Percentiles rank a stretch among this genome's conserved stretches.
phyloP scores from a whole-genome alignment of 495 filamentous ascomycete genomes.

The Penicillium dipodomyicola region DNA sequence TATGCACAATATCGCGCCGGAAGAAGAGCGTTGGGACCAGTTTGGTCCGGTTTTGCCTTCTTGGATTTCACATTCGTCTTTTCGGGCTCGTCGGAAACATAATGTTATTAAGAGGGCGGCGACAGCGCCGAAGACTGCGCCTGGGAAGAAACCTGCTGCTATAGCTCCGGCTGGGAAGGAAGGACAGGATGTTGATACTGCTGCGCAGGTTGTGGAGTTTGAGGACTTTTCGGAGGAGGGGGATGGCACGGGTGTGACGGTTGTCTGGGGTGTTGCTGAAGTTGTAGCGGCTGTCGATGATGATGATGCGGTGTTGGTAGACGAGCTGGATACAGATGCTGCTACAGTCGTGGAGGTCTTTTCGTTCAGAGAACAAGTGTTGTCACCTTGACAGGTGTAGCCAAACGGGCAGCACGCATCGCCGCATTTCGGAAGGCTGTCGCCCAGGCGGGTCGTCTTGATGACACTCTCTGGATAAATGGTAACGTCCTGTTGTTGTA shows the following conservation, averaged over 20 bases:
- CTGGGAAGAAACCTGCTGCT: conserved; percentile 63
- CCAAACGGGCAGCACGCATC: conserved; percentile 73
- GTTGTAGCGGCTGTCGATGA: conserved; percentile 21
- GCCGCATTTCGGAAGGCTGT: conserved; percentile 56
- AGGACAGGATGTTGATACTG: conserved; percentile 25
- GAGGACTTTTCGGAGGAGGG: conserved; percentile 20
- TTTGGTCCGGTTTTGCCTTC: conserved; percentile 18
- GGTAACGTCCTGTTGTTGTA: conserved; percentile 61
- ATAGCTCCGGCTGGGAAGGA: conserved; percentile 54
- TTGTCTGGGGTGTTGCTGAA: conserved; percentile 17
- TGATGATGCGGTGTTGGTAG: conserved; percentile 2
- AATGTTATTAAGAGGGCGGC: conserved; percentile 43
- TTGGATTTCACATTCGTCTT: conserved; percentile 14
- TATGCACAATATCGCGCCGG: conserved; percentile 48
- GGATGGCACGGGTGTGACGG: conserved; percentile 22
- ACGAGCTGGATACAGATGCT: conserved; percentile 3
- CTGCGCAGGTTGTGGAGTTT: conserved; percentile 17
- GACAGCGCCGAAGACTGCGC: conserved; percentile 54
- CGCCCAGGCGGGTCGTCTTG: conserved; percentile 65
- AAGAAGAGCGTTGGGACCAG: conserved; percentile 39
- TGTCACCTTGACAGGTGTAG: conserved; percentile 60
- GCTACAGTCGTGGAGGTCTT: conserved; percentile 31
- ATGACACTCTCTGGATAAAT: conserved; percentile 58
- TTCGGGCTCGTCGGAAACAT: conserved; percentile 35
- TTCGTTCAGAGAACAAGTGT: conserved; percentile 42